phyloP scores from a whole-genome alignment of 1,139 yeast genomes.

The Ogataea hybrid region DNA sequence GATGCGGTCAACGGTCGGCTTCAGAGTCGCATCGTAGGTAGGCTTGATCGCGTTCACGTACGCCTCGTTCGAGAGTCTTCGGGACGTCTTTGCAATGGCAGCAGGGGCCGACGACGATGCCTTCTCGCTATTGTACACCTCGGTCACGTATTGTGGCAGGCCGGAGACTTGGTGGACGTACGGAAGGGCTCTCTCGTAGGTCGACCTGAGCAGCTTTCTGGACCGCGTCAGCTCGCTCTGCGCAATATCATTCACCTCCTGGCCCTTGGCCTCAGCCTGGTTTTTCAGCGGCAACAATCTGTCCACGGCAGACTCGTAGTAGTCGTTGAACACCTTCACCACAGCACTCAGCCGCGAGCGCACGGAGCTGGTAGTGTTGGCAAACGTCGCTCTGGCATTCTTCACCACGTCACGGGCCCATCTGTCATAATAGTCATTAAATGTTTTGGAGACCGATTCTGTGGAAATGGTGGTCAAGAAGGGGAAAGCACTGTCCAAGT shows the following conservation, averaged over 20 bases:
- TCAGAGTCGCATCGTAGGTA: slow-evolving; percentile 19
- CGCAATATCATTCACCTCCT: slow-evolving; percentile 5
- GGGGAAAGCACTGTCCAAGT: slow-evolving; percentile 24
- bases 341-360: slow-evolving; percentile 19
- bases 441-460: slow-evolving; percentile 8
- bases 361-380: slow-evolving; percentile 9
- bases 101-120: slow-evolving; percentile 26
- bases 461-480: slow-evolving; percentile 18
- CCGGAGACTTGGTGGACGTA: slow-evolving; percentile 23
- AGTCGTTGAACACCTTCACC: slow-evolving; percentile 24
- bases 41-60: slow-evolving; percentile 21
- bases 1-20: slow-evolving; percentile 28
- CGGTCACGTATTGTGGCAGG: slow-evolving; percentile 28
- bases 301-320: slow-evolving; percentile 22
- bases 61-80: slow-evolving; percentile 32
- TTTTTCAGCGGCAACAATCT: slow-evolving; percentile 21
- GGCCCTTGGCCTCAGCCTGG: slow-evolving; percentile 9
- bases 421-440: slow-evolving; percentile 9
- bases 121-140: slow-evolving; percentile 27
- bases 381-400: slow-evolving; percentile 6
- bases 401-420: slow-evolving; percentile 10
- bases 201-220: slow-evolving; percentile 13
- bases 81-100: slow-evolving; percentile 32
- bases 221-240: slow-evolving; percentile 23
- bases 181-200: slow-evolving; percentile 21